These are phyloP conservation scores for Colletotrichum shisoi DNA, from an alignment of 2,329 filamentous ascomycete species.

Conservation along the genomic window DNA sequence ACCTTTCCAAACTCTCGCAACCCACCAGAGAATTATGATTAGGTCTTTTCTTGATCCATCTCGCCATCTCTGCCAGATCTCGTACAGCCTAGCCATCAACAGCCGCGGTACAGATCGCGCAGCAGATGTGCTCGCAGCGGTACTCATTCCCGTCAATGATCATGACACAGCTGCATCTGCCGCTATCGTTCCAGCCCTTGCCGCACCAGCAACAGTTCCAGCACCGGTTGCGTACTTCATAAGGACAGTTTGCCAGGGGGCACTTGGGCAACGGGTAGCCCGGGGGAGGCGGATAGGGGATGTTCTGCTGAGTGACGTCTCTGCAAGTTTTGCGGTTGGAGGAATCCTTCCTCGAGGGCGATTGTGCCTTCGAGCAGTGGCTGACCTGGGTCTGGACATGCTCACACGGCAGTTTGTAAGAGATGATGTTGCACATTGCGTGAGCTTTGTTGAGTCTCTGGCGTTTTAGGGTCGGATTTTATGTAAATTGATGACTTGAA, in stretches of 20 bases:
- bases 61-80: fast-evolving
- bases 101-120: slow-evolving; percentile 58
- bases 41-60: neutral
- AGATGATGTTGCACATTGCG: slow-evolving; percentile 59
- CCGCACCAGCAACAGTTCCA: slow-evolving; percentile 68
- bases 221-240: slow-evolving; percentile 57
- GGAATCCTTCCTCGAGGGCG: slow-evolving; percentile 42
- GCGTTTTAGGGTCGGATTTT: neutral
- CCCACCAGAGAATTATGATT: too few species aligned
- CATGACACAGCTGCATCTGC: slow-evolving; percentile 62
- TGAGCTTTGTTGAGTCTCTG: slow-evolving; percentile 19
- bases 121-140: slow-evolving; percentile 64
- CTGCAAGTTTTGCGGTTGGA: slow-evolving; percentile 52
- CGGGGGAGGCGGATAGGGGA: slow-evolving; percentile 59
- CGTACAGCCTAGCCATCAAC: slow-evolving; percentile 43
- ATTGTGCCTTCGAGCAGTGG: slow-evolving; percentile 56
- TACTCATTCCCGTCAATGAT: slow-evolving; percentile 59
- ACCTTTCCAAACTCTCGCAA: too few species aligned
- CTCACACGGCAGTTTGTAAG: slow-evolving; percentile 61
- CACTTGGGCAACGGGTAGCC: slow-evolving; percentile 55
- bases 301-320: slow-evolving; percentile 53
- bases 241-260: slow-evolving; percentile 58
- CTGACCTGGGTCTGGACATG: slow-evolving; percentile 57
- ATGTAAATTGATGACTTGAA: neutral
- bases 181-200: slow-evolving; percentile 59